phyloP scores from a whole-genome alignment of 2,329 filamentous ascomycete species.

The Stagonosporopsis chrysanthemi region DNA sequence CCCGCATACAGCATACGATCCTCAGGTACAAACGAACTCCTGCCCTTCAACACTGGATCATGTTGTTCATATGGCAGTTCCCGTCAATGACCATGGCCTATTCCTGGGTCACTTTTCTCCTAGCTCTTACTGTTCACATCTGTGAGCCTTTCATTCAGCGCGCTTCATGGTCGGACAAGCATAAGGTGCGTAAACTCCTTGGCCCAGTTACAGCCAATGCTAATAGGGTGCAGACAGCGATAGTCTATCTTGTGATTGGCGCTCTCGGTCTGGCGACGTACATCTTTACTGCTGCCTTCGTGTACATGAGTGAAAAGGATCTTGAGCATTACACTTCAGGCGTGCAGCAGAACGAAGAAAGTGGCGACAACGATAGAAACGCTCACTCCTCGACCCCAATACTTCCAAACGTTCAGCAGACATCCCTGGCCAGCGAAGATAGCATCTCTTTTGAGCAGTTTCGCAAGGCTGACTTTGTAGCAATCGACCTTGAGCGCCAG shows the following conservation, averaged over 20 bases:
- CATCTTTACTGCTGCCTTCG: conserved; percentile 33
- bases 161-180: conserved; percentile 27
- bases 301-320: conserved; percentile 38
- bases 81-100: conserved; percentile 43
- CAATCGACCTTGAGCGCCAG: conserved; percentile 8
- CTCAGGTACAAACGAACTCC: conserved; percentile 35
- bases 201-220: background rate
- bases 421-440: background rate
- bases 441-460: conserved; percentile 8
- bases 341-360: background rate
- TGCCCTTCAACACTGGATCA: conserved; percentile 34
- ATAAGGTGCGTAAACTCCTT: conserved; percentile 23
- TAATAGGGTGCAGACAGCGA: conserved; percentile 30
- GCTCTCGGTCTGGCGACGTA: conserved; percentile 35
- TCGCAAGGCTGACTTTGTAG: conserved; percentile 8
- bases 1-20: conserved; percentile 30
- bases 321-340: conserved; percentile 27
- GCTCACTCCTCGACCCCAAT: background rate
- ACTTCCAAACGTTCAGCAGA: background rate
- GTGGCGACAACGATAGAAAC: background rate
- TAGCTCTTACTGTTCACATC: conserved; percentile 38
- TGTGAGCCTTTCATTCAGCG: conserved; percentile 35
- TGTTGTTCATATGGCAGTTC: conserved; percentile 44
- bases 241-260: conserved; percentile 33
- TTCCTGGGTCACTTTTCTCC: conserved; percentile 36